Conservation (phyloP, 306 rosid species). For the Medicago ruthenica region DNA sequence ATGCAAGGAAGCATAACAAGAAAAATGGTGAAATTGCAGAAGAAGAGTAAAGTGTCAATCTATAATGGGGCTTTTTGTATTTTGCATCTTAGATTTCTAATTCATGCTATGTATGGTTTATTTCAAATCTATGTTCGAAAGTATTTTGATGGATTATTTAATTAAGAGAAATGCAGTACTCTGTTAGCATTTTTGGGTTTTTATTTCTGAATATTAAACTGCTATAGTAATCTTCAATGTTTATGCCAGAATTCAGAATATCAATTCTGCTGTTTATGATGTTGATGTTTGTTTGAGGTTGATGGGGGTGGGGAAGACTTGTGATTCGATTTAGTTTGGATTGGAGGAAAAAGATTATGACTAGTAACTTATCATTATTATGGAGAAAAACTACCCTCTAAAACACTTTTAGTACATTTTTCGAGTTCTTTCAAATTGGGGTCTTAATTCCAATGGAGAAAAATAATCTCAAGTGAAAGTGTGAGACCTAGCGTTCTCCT, state of each 20-base stretch:
- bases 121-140: slow-evolving; percentile 3
- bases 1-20: slow-evolving; percentile 97
- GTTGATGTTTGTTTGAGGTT: too few relatives aligned
- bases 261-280: too few relatives aligned
- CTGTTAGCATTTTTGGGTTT: background rate
- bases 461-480: too few relatives aligned
- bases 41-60: slow-evolving; percentile 61
- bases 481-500: too few relatives aligned
- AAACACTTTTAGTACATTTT: too few relatives aligned
- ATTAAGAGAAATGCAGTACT: slow-evolving; percentile 13
- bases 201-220: background rate
- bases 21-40: slow-evolving; percentile 59
- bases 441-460: too few relatives aligned
- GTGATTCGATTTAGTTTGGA: background rate
- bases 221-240: background rate
- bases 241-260: too few relatives aligned
- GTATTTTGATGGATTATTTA: slow-evolving; percentile 28
- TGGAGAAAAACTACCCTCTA: too few relatives aligned
- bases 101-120: too few relatives aligned
- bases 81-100: slow-evolving; percentile 26
- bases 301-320: too few relatives aligned
- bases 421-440: too few relatives aligned
- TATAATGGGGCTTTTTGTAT: slow-evolving; percentile 32
- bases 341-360: background rate
- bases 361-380: too few relatives aligned